Evolutionary conservation across 805 yeast genomes (phyloP), one percentile per base, ranked within the genome.

Genomic region (Naumovozyma baii): DNA sequence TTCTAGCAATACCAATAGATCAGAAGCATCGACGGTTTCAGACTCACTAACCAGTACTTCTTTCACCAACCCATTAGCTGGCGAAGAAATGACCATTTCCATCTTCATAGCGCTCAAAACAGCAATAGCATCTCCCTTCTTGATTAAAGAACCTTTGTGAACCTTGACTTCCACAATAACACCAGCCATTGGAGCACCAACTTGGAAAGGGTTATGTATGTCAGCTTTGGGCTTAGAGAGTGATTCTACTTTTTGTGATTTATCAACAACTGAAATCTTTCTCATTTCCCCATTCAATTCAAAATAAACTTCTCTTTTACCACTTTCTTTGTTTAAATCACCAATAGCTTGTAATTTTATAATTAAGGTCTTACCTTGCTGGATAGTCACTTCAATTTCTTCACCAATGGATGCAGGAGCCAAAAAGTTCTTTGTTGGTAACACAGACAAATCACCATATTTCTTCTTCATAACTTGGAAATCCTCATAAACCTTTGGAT

Each of bases 121-220:
- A 43, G 92, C 90, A 48, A 88, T 61, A 20, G 95, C 88, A 59
- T 88, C 95, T 47, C 97, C 97, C 74, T 86, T 87, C 76, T 83
- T 86, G 48, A 90, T 94, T 48, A 80, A 80, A 40, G 77, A 71
- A 43, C 92, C 94, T 49, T 76, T 74, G 69, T 84, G 82, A 46
- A 86, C 84, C 59, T 92, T 83, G 39, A 87, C 81, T 67, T 90
- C 97, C 49, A 88, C 83, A 44, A 88, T 85, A 46, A 87, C 96
- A 68, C 97, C 97, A 34, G 96, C 90, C 96, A 88, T 88, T 65
- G 97, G 97, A 3, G 97, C 94, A 49, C 96, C 96, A 47, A 90
- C 80, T 49, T 90, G 95, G 57, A 81, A 82, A 40, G 92, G 85
- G 62, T 83, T 82, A 59, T 74, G 78, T 14, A 83, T 71, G 51